Conservation (phyloP, 805 yeast species). For the Danielozyma ontarioensis region DNA sequence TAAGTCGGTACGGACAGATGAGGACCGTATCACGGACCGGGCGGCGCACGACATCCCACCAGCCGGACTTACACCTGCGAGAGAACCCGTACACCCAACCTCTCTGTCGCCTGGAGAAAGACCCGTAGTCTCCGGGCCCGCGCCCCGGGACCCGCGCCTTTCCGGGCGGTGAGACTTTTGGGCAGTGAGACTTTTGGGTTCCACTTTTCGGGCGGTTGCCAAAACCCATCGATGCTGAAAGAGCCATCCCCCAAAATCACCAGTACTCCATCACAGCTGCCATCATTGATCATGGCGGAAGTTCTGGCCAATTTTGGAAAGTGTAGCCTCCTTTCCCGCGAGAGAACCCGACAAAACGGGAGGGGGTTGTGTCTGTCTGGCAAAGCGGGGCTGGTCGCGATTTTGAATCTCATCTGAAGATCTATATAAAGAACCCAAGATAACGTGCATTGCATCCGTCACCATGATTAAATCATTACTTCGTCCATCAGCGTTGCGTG, state of each 20-base stretch:
- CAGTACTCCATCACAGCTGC: conserved; percentile 2
- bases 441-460: too few species aligned
- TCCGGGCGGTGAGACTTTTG: background rate
- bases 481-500: too few species aligned
- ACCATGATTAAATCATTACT: too few species aligned
- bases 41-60: conserved; percentile 11
- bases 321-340: background rate
- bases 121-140: background rate
- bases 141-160: background rate
- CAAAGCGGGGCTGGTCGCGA: too few species aligned
- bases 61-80: conserved; percentile 10
- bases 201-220: background rate
- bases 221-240: too few species aligned
- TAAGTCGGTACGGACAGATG: conserved; percentile 19
- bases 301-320: conserved; percentile 7
- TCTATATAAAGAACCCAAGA: too few species aligned
- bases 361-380: too few species aligned
- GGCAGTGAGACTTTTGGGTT: background rate
- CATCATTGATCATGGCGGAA: background rate
- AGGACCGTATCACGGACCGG: conserved; percentile 19
- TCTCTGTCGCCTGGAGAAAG: background rate
- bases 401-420: too few species aligned
- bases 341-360: background rate
- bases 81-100: background rate
- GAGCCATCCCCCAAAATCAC: background rate